Evolutionary conservation across 1,139 yeast species (phyloP).

Genomic region (Petasospora fabianii): DNA sequence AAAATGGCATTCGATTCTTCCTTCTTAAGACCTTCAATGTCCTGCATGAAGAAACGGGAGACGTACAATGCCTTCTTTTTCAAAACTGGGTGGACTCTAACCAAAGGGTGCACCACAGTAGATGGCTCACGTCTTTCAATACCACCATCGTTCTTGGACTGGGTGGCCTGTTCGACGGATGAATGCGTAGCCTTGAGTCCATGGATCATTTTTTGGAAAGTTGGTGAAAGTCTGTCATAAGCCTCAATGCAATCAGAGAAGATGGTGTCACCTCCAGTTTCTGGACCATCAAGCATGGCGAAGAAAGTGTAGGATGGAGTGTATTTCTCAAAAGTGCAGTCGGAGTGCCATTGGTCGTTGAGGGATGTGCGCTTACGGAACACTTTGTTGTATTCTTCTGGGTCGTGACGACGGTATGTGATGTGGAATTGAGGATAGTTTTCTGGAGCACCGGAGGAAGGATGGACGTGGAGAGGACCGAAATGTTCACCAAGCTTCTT

Average conservation of each 20-base stretch:
- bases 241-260: constrained; percentile 45
- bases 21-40: constrained; percentile 46
- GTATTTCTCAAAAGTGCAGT: constrained; percentile 65
- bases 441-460: constrained; percentile 67
- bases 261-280: constrained; percentile 71
- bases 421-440: constrained; percentile 58
- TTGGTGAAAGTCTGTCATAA: constrained; percentile 55
- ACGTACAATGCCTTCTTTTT: constrained; percentile 54
- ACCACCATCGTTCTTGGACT: constrained; percentile 51
- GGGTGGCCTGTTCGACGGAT: constrained; percentile 64
- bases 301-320: constrained; percentile 68
- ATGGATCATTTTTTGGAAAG: constrained; percentile 50
- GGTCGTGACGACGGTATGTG: constrained; percentile 50
- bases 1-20: constrained; percentile 46
- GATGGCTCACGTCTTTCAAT: constrained; percentile 63
- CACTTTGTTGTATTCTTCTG: constrained; percentile 28
- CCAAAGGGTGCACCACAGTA: constrained; percentile 58
- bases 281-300: constrained; percentile 57
- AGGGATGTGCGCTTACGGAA: constrained; percentile 41
- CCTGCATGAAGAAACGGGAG: constrained; percentile 55
- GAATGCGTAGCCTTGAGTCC: constrained; percentile 62
- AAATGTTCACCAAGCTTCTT: constrained; percentile 57
- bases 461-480: constrained; percentile 71
- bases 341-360: constrained; percentile 60
- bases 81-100: constrained; percentile 67